Evolutionary conservation across 208 protist genomes (phyloP), one percentile per base, ranked within the genome.

Genomic region (Trypanosoma cruzi): DNA sequence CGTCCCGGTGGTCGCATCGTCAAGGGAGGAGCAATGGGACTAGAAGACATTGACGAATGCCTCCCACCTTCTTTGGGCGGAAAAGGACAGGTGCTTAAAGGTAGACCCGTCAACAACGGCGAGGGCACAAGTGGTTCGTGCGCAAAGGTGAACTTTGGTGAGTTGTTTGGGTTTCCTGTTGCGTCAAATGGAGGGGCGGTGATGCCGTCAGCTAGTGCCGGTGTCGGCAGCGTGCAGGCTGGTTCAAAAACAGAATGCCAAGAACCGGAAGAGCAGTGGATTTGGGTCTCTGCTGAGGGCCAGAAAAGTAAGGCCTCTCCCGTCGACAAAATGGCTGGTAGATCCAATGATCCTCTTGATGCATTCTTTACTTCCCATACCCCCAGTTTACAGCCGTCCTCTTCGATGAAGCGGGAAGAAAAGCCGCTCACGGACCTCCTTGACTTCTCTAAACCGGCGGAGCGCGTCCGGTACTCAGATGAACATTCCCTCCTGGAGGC

Each of bases 41-140:
- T 96, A 34, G 88, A 84, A 7, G 89, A 96, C 64, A 90, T 95
- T 63, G 87, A 93, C 50, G 85, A 92, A 65, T 85, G 84, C 54
- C 86, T 90, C 36, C 55, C 62, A 52, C 69, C 68, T n/a, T 44
- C 44, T 20, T 2, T 34, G 14, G 22, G 10, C 44, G 14, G 1
- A 24, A n/a, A 63, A 29, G 14, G 37, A n/a, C 29, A 22, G 29
- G 22, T 32, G 1, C 20, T 40, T 32, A 36, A n/a, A 7, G 53
- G 36, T 0, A 16, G 31, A 32, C 14, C 34, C 40, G 28, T n/a
- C 37, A 64, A 67, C 49, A 68, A 64, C 22, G 24, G 24, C 29
- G 60, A 59, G 40, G 59, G 56, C 36, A 46, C 32, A 49, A 68
- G 54, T 24, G 29, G 18, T 37, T 2, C 20, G 20, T 52, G 13